Evolutionary conservation across 495 filamentous ascomycete species (phyloP), one percentile per base, ranked within the genome.

Genomic region (Penicillium riverlandense): DNA sequence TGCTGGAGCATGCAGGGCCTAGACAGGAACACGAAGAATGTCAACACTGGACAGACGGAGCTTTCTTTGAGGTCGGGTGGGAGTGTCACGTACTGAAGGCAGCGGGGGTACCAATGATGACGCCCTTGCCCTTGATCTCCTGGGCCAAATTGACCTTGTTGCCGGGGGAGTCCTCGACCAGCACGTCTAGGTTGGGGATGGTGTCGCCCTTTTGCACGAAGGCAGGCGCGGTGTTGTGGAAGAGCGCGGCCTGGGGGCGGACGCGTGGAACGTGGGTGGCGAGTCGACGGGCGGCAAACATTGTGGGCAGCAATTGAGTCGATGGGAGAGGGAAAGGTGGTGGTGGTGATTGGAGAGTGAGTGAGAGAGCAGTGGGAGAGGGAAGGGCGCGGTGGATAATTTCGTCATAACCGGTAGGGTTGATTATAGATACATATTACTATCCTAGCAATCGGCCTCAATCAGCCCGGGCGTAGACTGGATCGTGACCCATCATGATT

Each of bases 21-120:
- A 47, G 29, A 45, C 43, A 34, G 35, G 34, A 52, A 31, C 48
- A 45, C 22, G 27, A 36, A 36, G 27, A 2, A 40, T 9, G 40
- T 51, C 36, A 53, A 30, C 29, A 47, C 40, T n/a, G 30, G 29
- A 38, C 38, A 37, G 16, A 8, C 38, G 41, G 39, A 38, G 36
- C 31, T 1, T 41, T 32, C 22, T 34, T 37, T 22, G 16, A 37
- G 33, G 38, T 22, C 39, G 40, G 29, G 36, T 39, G 13, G 13
- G 3, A 11, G 4, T 35, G 22, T 29, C 36, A 71, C 79, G 41
- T 68, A 83, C 79, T 86, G 71, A 89, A 96, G 12, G 90, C 92
- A 9, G 87, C 92, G 1, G 92, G 92, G 33, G 94, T 87, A 38
- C 91, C 91, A 46, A 97, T 77, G 55, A 97, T 83, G 43, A 96